Percentiles rank a stretch among this genome's conserved stretches.
These are phyloP conservation scores for Dacryopinax primogenitus DNA, from an alignment of 768 basidiomycete genomes.

Conservation along the genomic window DNA sequence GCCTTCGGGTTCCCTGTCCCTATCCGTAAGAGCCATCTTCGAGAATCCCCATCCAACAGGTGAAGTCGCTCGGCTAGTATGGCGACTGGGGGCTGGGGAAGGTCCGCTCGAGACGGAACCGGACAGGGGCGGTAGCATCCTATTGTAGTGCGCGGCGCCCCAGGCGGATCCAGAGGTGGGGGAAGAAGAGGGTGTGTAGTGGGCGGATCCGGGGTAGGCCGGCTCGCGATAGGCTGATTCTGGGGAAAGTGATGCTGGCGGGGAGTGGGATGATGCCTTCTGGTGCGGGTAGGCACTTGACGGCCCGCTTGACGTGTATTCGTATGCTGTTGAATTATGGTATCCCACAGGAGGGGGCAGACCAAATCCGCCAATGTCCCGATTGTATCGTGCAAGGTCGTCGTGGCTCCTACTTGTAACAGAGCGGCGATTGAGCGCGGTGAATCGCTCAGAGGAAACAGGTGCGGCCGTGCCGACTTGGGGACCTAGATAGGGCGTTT, in stretches of 20 bases:
- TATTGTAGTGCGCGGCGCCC: not conserved
- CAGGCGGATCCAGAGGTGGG: not conserved
- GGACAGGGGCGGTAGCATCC: not conserved
- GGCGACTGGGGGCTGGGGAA: not conserved
- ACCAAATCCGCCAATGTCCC: constrained; percentile 5
- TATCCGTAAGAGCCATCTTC: not conserved
- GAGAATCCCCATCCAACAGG: constrained; percentile 6
- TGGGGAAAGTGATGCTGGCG: not conserved
- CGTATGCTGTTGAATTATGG: constrained; percentile 1
- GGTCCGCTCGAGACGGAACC: constrained; percentile 1
- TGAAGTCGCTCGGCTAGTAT: not conserved
- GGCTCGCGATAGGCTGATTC: constrained; percentile 7
- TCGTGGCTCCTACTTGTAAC: constrained; percentile 5
- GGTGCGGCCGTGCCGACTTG: constrained; percentile 10
- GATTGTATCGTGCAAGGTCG: constrained; percentile 2
- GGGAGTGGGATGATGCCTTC: constrained; percentile 4
- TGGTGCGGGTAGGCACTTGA: not conserved
- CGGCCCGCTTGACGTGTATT: not conserved
- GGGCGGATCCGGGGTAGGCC: constrained; percentile 1
- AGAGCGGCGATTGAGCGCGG: not conserved
- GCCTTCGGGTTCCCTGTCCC: not conserved
- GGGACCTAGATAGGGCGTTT: constrained; percentile 19
- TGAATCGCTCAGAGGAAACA: not conserved
- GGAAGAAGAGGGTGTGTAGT: not conserved
- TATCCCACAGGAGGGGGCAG: not conserved